Conservation (phyloP, 768 basidiomycete species). For the Amanita subjunquillea region DNA sequence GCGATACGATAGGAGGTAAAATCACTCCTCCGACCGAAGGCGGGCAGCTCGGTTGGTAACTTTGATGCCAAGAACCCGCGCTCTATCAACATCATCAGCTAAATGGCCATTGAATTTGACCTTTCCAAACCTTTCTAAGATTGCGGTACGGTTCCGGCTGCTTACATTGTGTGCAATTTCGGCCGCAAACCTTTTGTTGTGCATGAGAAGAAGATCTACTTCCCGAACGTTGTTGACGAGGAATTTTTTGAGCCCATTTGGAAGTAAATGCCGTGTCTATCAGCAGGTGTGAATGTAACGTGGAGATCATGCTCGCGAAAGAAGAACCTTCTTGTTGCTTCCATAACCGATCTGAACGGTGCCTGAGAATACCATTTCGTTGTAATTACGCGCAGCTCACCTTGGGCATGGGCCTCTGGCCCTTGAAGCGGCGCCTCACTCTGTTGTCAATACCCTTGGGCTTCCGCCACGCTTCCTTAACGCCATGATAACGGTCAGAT, state of each 20-base stretch:
- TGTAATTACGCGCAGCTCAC: slow-evolving; percentile 28
- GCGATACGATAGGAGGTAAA: slow-evolving; percentile 26
- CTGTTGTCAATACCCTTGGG: slow-evolving; percentile 99
- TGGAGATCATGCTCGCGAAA: slow-evolving; percentile 22
- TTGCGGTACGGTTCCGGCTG: slow-evolving; percentile 87
- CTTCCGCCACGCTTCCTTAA: slow-evolving; percentile 99
- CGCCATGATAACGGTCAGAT: slow-evolving; percentile 93
- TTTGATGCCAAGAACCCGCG: slow-evolving; percentile 82
- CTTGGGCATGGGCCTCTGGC: slow-evolving; percentile 94
- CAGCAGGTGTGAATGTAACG: slow-evolving; percentile 3
- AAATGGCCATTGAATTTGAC: background rate
- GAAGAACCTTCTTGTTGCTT: slow-evolving; percentile 68
- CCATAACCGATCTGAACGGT: slow-evolving; percentile 68
- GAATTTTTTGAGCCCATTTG: slow-evolving; percentile 94
- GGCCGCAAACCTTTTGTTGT: slow-evolving; percentile 93
- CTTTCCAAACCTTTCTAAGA: slow-evolving; percentile 59
- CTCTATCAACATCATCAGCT: slow-evolving; percentile 31
- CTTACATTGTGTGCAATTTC: slow-evolving; percentile 96
- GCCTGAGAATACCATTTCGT: background rate
- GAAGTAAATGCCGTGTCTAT: slow-evolving; percentile 92
- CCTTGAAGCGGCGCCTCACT: slow-evolving; percentile 91
- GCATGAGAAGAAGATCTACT: slow-evolving; percentile 93
- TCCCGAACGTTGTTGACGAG: slow-evolving; percentile 90
- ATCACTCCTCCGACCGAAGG: slow-evolving; percentile 89
- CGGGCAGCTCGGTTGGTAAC: slow-evolving; percentile 90